These are phyloP conservation scores for Biancaea sappan DNA, from an alignment of 306 rosid genomes.

Conservation along the genomic window DNA sequence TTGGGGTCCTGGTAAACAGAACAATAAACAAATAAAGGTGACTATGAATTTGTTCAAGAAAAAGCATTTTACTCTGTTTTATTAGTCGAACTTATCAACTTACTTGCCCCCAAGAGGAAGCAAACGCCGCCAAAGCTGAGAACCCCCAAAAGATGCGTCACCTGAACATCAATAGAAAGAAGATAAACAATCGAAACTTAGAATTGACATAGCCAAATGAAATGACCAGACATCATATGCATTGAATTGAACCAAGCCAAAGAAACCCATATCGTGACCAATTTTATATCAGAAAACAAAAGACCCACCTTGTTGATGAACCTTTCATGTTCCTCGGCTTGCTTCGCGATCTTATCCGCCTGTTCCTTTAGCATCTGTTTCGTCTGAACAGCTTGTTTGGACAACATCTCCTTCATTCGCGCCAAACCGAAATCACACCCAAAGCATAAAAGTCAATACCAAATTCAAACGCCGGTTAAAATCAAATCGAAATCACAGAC, in stretches of 20 bases:
- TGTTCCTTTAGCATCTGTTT: slow-evolving; percentile 72
- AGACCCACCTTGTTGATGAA: slow-evolving; percentile 73
- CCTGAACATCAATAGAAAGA: slow-evolving; percentile 39
- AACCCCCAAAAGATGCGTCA: slow-evolving; percentile 80
- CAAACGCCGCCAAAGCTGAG: slow-evolving; percentile 87
- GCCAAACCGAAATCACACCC: slow-evolving; percentile 51
- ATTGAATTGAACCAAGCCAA: not conserved
- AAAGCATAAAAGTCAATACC: slow-evolving; percentile 25
- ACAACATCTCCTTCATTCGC: slow-evolving; percentile 64
- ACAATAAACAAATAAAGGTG: not conserved
- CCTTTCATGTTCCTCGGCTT: slow-evolving; percentile 86
- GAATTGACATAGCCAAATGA: not conserved
- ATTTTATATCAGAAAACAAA: not conserved
- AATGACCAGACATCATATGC: not conserved
- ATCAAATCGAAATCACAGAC: slow-evolving; percentile 21
- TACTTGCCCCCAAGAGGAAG: slow-evolving; percentile 91
- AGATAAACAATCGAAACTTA: not conserved
- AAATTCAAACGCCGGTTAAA: slow-evolving; percentile 7
- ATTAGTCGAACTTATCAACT: slow-evolving; percentile 44
- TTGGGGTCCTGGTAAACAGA: slow-evolving; percentile 73
- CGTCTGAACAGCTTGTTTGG: slow-evolving; percentile 81
- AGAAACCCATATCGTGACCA: not conserved
- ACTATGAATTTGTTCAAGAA: not conserved
- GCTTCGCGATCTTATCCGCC: slow-evolving; percentile 81
- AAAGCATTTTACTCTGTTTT: slow-evolving; percentile 14